phyloP scores from a whole-genome alignment of 345 rosid species.

The Microthlaspi erraticum region DNA sequence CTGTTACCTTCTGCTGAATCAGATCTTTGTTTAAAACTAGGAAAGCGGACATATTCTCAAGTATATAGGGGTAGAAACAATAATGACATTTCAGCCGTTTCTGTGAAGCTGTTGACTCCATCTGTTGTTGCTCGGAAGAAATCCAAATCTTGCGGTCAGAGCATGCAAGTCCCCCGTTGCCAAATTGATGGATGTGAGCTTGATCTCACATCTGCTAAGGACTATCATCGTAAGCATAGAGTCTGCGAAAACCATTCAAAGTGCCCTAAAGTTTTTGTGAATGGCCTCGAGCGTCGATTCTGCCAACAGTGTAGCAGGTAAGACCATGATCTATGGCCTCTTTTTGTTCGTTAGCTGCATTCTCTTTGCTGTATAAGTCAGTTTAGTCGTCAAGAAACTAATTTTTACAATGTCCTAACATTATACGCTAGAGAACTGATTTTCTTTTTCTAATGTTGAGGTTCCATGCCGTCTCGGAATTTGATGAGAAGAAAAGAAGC shows the following conservation, averaged over 20 bases:
- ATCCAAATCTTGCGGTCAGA: constrained; percentile 61
- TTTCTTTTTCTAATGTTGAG: constrained; percentile 45
- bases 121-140: constrained; percentile 64
- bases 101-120: constrained; percentile 47
- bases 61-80: constrained; percentile 57
- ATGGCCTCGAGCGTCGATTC: constrained; percentile 78
- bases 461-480: constrained; percentile 84
- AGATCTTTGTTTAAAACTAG: constrained; percentile 43
- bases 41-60: constrained; percentile 63
- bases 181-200: constrained; percentile 79
- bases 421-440: background rate
- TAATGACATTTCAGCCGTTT: constrained; percentile 51
- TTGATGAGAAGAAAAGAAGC: constrained; percentile 94
- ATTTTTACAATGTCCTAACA: background rate
- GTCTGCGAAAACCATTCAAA: constrained; percentile 85
- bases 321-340: constrained; percentile 24
- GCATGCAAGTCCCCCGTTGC: constrained; percentile 60
- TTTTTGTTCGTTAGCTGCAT: constrained; percentile 8
- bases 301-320: constrained; percentile 97
- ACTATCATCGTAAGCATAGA: constrained; percentile 80
- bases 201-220: constrained; percentile 65
- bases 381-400: background rate
- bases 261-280: constrained; percentile 65
- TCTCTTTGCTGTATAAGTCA: constrained; percentile 12
- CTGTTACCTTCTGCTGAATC: constrained; percentile 42